Evolutionary conservation across 2,329 filamentous ascomycete genomes (phyloP), one percentile per base, ranked within the genome.

Genomic region (Fusarium sp.): DNA sequence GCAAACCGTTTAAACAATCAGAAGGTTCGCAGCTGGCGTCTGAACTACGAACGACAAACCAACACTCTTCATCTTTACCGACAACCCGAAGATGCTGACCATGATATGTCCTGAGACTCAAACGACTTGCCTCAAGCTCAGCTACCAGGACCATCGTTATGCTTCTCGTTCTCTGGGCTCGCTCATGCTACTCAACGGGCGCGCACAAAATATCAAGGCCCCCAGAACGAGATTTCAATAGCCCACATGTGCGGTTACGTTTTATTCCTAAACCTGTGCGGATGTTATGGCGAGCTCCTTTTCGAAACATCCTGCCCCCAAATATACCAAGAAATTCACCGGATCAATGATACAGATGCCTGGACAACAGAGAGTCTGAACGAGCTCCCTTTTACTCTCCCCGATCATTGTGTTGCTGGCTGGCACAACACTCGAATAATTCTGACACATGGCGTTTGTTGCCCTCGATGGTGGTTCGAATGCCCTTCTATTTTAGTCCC

Each of bases 201-300:
- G 50, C 46, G 27, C 66, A 64, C 46, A 44, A 70, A 62, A 62
- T 27, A 73, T n/a, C 42, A 20, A 70, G 54, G 33, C 44, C 58
- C 45, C 27, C 42, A 33, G 44, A 49, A 44, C 50, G 46, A 49
- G 17, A 61, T 15, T 25, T 52, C 22, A 46, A 41, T 63, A 65
- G 54, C 46, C 29, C 53, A 36, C 46, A 80, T 80, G 79, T 80
- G 79, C 55, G 67, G 62, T 50, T 80, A 80, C 65, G 60, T 77
- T 44, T 58, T 80, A 22, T 65, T 74, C 35, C 50, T 75, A 41
- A 73, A 79, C 38, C 50, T 58, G 27, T 80, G 79, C 64, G 77
- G 78, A 50, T 80, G 79, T 55, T 71, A 66, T 52, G 65, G 68
- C 20, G 56, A 72, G 14, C 65, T 80, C 18, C 62, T 76, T 29